Evolutionary conservation across 768 basidiomycete species (phyloP), one percentile per base, ranked within the genome.

Genomic region (Coprinellus aureogranulatus): DNA sequence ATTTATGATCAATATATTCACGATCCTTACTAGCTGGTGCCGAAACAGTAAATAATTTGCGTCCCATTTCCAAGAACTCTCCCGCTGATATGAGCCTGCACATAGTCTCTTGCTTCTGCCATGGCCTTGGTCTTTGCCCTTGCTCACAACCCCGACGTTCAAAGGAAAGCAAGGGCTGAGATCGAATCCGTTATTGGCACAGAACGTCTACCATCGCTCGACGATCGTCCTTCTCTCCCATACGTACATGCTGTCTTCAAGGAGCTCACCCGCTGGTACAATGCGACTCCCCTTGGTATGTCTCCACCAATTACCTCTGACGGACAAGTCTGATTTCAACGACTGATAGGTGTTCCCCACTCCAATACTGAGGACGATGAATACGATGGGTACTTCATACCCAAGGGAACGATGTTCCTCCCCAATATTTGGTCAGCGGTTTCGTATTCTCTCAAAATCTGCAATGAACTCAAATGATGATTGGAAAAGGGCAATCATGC

Each of bases 21-120:
- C 41, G 20, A 27, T 55, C 5, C n/a, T 41, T 10, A 20, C 16
- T 53, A 74, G 75, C 75, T 30, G 77, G 77, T 0, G 68, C 75
- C n/a, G 77, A 77, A 54, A 77, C 74, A 25, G 76, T 75, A 62
- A 41, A 67, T 28, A n/a, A n/a, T n/a, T n/a, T n/a, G n/a, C n/a
- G n/a, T n/a, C n/a, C n/a, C n/a, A n/a, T n/a, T n/a, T n/a, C n/a
- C n/a, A n/a, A n/a, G n/a, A n/a, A n/a, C n/a, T n/a, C n/a, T n/a
- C n/a, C n/a, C n/a, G n/a, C n/a, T n/a, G n/a, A n/a, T n/a, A n/a
- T 3, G 44, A 49, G 34, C 26, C 9, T 6, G 2, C 10, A 45
- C 16, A 56, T 12, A n/a, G n/a, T 25, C 50, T 5, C 37, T 71
- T 8, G 69, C 73, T 14, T 61, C 70, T 10, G 59, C 73, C 22